phyloP scores from a whole-genome alignment of 2,329 filamentous ascomycete genomes.

The Sarocladium kiliense region DNA sequence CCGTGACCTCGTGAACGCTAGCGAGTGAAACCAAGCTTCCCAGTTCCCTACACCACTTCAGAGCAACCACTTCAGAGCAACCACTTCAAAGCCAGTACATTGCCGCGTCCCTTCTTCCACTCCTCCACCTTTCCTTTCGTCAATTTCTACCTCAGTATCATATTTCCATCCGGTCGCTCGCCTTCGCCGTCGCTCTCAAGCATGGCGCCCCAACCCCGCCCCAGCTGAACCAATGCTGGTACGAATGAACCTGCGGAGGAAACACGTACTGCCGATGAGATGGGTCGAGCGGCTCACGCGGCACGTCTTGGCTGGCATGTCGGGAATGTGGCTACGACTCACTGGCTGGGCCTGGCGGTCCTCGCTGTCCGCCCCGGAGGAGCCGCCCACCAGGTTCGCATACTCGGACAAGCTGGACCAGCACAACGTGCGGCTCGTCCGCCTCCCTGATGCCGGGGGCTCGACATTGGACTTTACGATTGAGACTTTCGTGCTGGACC shows the following conservation, averaged over 20 bases:
- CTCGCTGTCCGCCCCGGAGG: constrained; percentile 11
- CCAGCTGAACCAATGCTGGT: constrained; percentile 5
- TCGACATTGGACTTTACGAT: constrained; percentile 12
- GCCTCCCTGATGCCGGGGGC: constrained; percentile 12
- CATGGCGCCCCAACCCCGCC: no score
- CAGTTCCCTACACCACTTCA: no score
- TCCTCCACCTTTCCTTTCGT: no score
- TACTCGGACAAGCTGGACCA: constrained; percentile 12
- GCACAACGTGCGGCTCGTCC: constrained; percentile 15
- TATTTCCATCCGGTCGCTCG: no score
- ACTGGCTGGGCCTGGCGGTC: constrained; percentile 7
- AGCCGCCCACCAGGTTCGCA: constrained; percentile 5
- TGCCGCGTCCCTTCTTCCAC: no score
- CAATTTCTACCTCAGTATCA: no score
- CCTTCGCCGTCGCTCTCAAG: no score
- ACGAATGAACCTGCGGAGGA: not conserved
- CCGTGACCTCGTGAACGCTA: no score
- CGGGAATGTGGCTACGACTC: constrained; percentile 1
- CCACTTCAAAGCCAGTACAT: no score
- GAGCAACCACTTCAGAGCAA: no score
- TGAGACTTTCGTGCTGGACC: constrained; percentile 14
- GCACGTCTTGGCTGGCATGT: not conserved
- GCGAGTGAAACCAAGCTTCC: no score
- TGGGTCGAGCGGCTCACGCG: constrained; percentile 1
- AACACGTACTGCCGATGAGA: not conserved